These are phyloP conservation scores for Calamus simplicifolius DNA, from an alignment of 176 grass and related monocot genomes.

Conservation along the genomic window DNA sequence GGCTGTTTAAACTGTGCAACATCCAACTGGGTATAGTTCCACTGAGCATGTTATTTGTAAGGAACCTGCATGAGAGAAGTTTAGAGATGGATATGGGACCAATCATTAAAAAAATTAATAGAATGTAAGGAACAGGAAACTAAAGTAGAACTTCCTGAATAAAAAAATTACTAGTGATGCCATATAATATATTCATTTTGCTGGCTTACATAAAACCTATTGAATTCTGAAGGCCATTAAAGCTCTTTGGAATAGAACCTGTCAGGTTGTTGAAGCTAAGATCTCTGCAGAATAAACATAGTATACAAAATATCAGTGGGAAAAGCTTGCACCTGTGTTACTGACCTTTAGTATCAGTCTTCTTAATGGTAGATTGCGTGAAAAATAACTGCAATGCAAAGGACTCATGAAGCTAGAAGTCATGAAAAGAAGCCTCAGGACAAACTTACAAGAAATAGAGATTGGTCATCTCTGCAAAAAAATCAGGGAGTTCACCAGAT, in stretches of 20 bases:
- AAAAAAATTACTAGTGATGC: neutral
- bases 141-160: neutral
- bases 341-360: too few species aligned
- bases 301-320: too few species aligned
- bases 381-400: too few species aligned
- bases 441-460: conserved; percentile 10
- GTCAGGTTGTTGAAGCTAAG: conserved; percentile 71
- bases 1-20: conserved; percentile 70
- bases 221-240: conserved; percentile 19
- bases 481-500: conserved; percentile 14
- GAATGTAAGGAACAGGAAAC: neutral
- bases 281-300: conserved; percentile 30
- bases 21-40: conserved; percentile 90
- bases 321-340: too few species aligned
- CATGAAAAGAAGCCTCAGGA: neutral
- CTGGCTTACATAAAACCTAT: conserved; percentile 65
- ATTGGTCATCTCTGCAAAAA: neutral
- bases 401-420: too few species aligned
- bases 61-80: conserved; percentile 41
- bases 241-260: conserved; percentile 45
- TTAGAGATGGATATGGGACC: neutral
- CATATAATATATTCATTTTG: conserved; percentile 16
- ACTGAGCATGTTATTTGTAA: conserved; percentile 65
- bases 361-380: too few species aligned
- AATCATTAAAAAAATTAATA: neutral